Evolutionary conservation across 768 basidiomycete genomes (phyloP), one percentile per base, ranked within the genome.

Genomic region (Trametes punicea): DNA sequence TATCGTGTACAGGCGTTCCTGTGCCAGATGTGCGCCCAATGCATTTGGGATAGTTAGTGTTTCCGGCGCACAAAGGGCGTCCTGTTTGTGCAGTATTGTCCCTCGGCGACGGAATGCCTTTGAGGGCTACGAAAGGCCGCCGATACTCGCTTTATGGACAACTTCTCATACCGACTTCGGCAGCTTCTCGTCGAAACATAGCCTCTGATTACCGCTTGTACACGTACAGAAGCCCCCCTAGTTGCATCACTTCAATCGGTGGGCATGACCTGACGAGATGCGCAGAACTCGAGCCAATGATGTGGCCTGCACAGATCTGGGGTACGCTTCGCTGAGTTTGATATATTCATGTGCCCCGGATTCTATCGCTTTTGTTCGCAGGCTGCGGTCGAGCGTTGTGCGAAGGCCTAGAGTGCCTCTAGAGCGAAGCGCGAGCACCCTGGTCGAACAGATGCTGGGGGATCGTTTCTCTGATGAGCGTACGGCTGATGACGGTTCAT

Each of bases 311-410:
- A 46, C 26, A 38, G 44, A 54, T 53, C 51, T 53, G 33, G 51
- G 51, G 51, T 45, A 25, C 41, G 51, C 51, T 53, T 53, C 51
- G 52, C 52, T 54, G 52, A 46, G 52, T 46, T 54, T 46, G 44
- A 46, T 54, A 46, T 16, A 16, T 23, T 18, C 10, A 3, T 8
- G 40, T 4, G 44, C 52, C 52, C 52, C 33, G 33, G 38, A 42
- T 34, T 52, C 41, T 10, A 21, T 42, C 8, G 18, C 18, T 41
- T n/a, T 40, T 50, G 9, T 30, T 41, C 29, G 27, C 38, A 51
- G 50, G 50, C 46, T 6, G 20, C 18, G 30, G 13, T 34, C 21
- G 13, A 9, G 20, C 34, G 31, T 18, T 26, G 33, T 23, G 16
- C 9, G 46, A 8, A n/a, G 23, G 47, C 30, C 20, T 34, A 20